A percentile compares a stretch with the other conserved stretches of the same genome.
Conservation (phyloP, 2,329 filamentous ascomycete genomes). For the Fusarium nanum region DNA sequence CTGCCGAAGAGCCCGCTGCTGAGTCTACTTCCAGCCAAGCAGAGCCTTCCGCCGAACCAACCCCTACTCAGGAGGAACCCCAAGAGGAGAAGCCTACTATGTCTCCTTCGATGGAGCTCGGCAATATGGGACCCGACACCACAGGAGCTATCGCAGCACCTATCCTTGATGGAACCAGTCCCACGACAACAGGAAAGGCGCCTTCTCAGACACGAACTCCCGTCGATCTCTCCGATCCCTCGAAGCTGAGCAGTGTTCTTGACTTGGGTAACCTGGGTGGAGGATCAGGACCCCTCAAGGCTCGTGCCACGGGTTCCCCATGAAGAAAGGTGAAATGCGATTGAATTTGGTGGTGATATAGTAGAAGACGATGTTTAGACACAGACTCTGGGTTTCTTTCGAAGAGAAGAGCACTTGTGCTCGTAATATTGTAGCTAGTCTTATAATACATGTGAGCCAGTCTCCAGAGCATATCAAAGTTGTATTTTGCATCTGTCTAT, state of each 20-base stretch:
- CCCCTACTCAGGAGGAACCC: conserved; percentile 9
- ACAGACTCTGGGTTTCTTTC: conserved; percentile 19
- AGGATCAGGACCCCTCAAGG: conserved; percentile 20
- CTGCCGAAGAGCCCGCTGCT: neutral
- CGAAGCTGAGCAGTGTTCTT: conserved; percentile 57
- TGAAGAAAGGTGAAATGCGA: conserved; percentile 8
- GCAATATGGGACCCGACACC: conserved; percentile 36
- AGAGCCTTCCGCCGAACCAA: conserved; percentile 5
- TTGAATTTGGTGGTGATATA: neutral
- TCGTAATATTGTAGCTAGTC: conserved; percentile 35
- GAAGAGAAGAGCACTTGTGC: conserved; percentile 25
- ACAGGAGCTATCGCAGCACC: conserved; percentile 27
- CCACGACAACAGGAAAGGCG: conserved; percentile 24
- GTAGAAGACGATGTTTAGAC: conserved; percentile 5
- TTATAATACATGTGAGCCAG: conserved; percentile 42
- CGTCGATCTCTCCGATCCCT: conserved; percentile 54
- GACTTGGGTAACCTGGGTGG: conserved; percentile 57
- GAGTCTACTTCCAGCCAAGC: neutral
- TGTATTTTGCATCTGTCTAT: conserved; percentile 32
- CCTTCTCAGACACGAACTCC: conserved; percentile 31
- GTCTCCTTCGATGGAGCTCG: conserved; percentile 39
- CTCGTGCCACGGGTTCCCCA: conserved; percentile 31
- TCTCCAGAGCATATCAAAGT: conserved; percentile 25
- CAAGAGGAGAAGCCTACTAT: conserved; percentile 1
- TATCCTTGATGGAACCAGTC: conserved; percentile 17